Evolutionary conservation across 1,284 basidiomycete species (phyloP).

Genomic region (Dichomitus squalens): DNA sequence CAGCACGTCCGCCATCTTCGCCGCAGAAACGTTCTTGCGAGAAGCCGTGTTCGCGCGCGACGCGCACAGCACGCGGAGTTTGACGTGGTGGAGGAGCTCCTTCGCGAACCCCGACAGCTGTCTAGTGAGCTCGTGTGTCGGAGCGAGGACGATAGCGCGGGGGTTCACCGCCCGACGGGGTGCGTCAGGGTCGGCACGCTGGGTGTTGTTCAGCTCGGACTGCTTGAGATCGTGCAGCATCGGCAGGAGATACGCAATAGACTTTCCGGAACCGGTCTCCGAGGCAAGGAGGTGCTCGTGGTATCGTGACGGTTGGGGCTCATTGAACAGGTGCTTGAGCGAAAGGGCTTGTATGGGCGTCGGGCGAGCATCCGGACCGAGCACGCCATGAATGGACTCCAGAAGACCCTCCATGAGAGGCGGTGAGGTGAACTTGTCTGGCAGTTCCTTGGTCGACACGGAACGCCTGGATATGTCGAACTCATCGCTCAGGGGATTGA

Average conservation of each 20-base stretch:
- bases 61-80: constrained; percentile 74
- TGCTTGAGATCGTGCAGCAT: constrained; percentile 77
- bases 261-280: constrained; percentile 90
- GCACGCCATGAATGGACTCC: constrained; percentile 52
- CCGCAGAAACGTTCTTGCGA: constrained; percentile 41
- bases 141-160: constrained; percentile 78
- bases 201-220: constrained; percentile 41
- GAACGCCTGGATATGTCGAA: constrained; percentile 39
- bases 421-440: constrained; percentile 57
- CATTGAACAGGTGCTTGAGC: constrained; percentile 56
- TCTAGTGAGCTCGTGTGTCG: constrained; percentile 85
- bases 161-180: constrained; percentile 51
- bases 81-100: constrained; percentile 69
- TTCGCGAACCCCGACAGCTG: constrained; percentile 80
- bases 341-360: constrained; percentile 79
- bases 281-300: constrained; percentile 75
- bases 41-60: constrained; percentile 58
- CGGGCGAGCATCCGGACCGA: constrained; percentile 58
- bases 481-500: constrained; percentile 40
- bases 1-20: constrained; percentile 48
- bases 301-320: constrained; percentile 34
- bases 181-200: constrained; percentile 5
- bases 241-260: constrained; percentile 86
- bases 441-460: constrained; percentile 28
- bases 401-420: constrained; percentile 68